Evolutionary conservation across 1,284 basidiomycete genomes (phyloP).

Genomic region (Ceratobasidium sp.): DNA sequence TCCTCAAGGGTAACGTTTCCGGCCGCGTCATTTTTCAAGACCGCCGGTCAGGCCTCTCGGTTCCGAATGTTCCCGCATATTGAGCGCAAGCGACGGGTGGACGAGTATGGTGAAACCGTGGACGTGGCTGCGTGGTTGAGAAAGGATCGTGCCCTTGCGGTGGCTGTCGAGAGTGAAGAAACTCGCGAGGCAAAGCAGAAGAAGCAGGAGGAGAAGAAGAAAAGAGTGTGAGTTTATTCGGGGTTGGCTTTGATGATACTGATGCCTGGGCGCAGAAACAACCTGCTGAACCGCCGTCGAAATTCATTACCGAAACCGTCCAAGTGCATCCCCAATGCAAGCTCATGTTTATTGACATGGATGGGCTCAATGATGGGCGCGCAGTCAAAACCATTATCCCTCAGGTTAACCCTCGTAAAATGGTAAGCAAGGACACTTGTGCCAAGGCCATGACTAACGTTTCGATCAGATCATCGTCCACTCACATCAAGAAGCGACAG

Average conservation of each 20-base stretch:
- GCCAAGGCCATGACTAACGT: neutral
- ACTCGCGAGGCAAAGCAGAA: conserved; percentile 73
- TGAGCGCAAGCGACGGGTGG: conserved; percentile 89
- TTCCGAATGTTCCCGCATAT: conserved; percentile 98
- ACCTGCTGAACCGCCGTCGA: conserved; percentile 85
- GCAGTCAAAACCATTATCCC: conserved; percentile 97
- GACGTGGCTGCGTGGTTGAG: conserved; percentile 94
- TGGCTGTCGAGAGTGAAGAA: conserved; percentile 78
- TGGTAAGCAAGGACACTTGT: conserved; percentile 59
- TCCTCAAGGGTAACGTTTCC: conserved; percentile 90
- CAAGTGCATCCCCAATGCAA: conserved; percentile 83
- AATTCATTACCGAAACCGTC: conserved; percentile 79
- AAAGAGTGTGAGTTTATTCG: conserved; percentile 60
- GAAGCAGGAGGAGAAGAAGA: conserved; percentile 80
- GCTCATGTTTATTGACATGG: conserved; percentile 91
- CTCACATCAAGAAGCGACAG: conserved; percentile 69
- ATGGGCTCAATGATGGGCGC: conserved; percentile 93
- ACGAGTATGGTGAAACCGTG: conserved; percentile 94
- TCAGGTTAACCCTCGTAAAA: conserved; percentile 93
- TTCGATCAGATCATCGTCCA: conserved; percentile 80
- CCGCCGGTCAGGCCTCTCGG: conserved; percentile 69
- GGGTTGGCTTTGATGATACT: neutral
- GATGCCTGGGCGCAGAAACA: conserved; percentile 58
- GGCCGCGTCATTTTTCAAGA: conserved; percentile 80
- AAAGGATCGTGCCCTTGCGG: conserved; percentile 86